Percentiles rank a stretch among this genome's conserved stretches.
Conservation (phyloP, 2,329 filamentous ascomycete species). For the Fusarium neocosmosporiellum region DNA sequence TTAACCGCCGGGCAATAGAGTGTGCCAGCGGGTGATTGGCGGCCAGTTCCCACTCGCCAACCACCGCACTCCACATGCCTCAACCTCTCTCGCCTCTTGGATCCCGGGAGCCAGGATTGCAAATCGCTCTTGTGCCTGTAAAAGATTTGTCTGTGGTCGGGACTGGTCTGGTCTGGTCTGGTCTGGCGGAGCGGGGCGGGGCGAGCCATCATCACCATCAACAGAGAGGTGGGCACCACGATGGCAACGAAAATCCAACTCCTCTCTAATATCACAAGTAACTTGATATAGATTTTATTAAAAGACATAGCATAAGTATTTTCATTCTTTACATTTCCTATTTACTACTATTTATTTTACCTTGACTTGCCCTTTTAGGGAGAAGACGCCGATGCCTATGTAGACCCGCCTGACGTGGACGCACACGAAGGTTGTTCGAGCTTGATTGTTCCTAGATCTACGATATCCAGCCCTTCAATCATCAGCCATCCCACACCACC, state of each 20-base stretch:
- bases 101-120: conserved; percentile 20
- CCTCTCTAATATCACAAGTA: not conserved
- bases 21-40: conserved; percentile 38
- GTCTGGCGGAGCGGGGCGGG: conserved; percentile 26
- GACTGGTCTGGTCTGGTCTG: not conserved
- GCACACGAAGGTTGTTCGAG: conserved; percentile 1
- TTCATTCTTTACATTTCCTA: not conserved
- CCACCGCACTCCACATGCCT: conserved; percentile 31
- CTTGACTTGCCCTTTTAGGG: not conserved
- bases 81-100: conserved; percentile 21
- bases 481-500: conserved; percentile 14
- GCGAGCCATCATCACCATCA: conserved; percentile 24
- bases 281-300: not conserved
- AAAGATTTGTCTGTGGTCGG: conserved; percentile 18
- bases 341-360: not conserved
- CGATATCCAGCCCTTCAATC: conserved; percentile 7
- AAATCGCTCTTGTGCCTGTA: conserved; percentile 12
- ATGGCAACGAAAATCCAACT: not conserved
- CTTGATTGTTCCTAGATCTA: conserved; percentile 31
- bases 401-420: not conserved
- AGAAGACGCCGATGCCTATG: not conserved
- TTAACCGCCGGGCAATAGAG: conserved; percentile 53
- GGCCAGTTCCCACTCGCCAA: conserved; percentile 24
- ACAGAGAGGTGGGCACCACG: conserved; percentile 5
- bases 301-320: not conserved